Evolutionary conservation across 2,329 filamentous ascomycete genomes (phyloP).

Genomic region (Epichloe typhina): DNA sequence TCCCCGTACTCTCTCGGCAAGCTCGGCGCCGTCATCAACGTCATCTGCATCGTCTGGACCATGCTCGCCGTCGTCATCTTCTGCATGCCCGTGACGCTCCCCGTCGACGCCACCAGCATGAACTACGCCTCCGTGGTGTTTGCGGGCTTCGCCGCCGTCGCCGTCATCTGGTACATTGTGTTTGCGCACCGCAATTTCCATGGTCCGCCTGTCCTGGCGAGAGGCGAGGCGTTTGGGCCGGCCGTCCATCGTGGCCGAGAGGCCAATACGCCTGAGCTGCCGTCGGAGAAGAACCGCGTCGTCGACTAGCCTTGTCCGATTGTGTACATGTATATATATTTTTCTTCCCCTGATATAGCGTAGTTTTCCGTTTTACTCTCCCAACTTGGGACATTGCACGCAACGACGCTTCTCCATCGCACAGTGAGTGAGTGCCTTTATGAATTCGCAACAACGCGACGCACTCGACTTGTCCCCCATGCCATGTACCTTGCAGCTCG

Average conservation of each 20-base stretch:
- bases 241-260: neutral
- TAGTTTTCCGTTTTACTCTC: too few relatives aligned
- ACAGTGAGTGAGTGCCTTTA: too few relatives aligned
- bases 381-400: too few relatives aligned
- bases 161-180: constrained; percentile 48
- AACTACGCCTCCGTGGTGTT: constrained; percentile 58
- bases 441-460: too few relatives aligned
- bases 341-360: too few relatives aligned
- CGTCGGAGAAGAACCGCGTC: neutral
- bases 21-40: constrained; percentile 57
- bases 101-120: constrained; percentile 43
- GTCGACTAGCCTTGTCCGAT: neutral
- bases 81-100: constrained; percentile 57
- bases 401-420: too few relatives aligned
- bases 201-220: constrained; percentile 32
- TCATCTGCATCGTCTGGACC: constrained; percentile 58
- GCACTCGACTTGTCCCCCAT: too few relatives aligned
- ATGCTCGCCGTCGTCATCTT: constrained; percentile 56
- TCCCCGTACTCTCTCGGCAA: constrained; percentile 56
- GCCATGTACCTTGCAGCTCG: too few relatives aligned
- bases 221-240: neutral
- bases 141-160: constrained; percentile 46
- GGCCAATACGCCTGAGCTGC: neutral
- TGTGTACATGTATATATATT: neutral
- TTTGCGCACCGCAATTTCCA: constrained; percentile 51